These are phyloP conservation scores for Fusarium sp. DNA, from an alignment of 2,329 filamentous ascomycete genomes.

Conservation along the genomic window DNA sequence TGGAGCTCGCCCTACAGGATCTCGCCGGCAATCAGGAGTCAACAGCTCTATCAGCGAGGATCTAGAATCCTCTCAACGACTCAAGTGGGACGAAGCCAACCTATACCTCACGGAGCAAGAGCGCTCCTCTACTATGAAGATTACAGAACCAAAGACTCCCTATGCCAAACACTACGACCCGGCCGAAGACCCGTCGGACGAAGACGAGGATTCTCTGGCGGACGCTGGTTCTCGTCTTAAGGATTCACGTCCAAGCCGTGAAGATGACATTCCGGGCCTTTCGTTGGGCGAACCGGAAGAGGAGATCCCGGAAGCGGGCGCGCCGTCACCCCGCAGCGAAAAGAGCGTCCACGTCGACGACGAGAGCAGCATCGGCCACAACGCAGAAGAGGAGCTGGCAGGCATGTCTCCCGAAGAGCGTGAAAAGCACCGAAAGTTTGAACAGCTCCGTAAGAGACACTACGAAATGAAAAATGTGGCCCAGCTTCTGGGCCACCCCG, in stretches of 20 bases:
- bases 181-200: conserved; percentile 84
- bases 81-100: conserved; percentile 99
- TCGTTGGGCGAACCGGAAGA: conserved; percentile 95
- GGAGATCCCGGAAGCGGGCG: conserved; percentile 66
- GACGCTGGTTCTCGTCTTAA: conserved; percentile 49
- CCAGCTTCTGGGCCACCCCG: conserved; percentile 82
- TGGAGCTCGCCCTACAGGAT: conserved; percentile 70
- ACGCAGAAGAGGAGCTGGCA: conserved; percentile 67
- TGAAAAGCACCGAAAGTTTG: conserved; percentile 93
- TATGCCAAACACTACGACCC: conserved; percentile 95
- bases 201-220: conserved; percentile 66
- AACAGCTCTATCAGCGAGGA: conserved; percentile 59
- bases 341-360: conserved; percentile 88
- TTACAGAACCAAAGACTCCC: conserved; percentile 97
- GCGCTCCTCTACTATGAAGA: conserved; percentile 97
- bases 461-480: conserved; percentile 99
- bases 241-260: conserved; percentile 57
- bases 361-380: conserved; percentile 68
- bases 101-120: conserved; percentile 97
- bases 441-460: conserved; percentile 92
- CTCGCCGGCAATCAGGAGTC: conserved; percentile 77
- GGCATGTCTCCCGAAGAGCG: conserved; percentile 77
- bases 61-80: conserved; percentile 72
- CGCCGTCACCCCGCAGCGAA: conserved; percentile 54
- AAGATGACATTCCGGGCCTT: conserved; percentile 89